Percentiles rank a stretch among this genome's conserved stretches.
These are phyloP conservation scores for Ophiognomonia clavigignenti-juglandacearum DNA, from an alignment of 2,329 filamentous ascomycete genomes.

Conservation along the genomic window DNA sequence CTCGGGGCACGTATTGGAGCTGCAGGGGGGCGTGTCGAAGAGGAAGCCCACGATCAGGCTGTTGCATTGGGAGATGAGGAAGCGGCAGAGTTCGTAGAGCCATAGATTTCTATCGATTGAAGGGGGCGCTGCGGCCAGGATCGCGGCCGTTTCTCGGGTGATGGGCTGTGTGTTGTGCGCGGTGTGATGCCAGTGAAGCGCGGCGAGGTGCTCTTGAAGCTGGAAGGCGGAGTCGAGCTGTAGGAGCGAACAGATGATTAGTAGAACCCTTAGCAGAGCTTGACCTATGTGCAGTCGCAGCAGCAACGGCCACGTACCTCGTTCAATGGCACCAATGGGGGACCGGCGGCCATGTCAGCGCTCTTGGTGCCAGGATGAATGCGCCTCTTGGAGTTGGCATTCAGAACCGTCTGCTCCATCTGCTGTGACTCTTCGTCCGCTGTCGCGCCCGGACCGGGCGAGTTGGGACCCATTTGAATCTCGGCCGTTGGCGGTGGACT, in stretches of 20 bases:
- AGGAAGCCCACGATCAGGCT: slow-evolving; percentile 88
- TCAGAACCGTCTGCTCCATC: slow-evolving; percentile 59
- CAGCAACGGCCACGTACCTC: slow-evolving; percentile 55
- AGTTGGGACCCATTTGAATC: slow-evolving; percentile 68
- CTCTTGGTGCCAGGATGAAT: slow-evolving; percentile 91
- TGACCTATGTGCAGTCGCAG: background rate
- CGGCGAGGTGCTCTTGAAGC: slow-evolving; percentile 93
- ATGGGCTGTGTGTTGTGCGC: slow-evolving; percentile 64
- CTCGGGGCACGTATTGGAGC: slow-evolving; percentile 83
- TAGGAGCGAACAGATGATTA: background rate
- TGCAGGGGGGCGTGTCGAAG: slow-evolving; percentile 85
- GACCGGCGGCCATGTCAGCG: slow-evolving; percentile 88
- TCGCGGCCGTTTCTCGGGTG: slow-evolving; percentile 66
- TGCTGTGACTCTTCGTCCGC: slow-evolving; percentile 53
- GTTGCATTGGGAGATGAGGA: slow-evolving; percentile 93
- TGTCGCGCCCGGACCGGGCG: slow-evolving; percentile 23
- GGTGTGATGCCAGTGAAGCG: slow-evolving; percentile 80
- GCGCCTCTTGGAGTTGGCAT: slow-evolving; percentile 72
- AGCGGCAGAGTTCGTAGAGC: slow-evolving; percentile 97
- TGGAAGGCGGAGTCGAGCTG: slow-evolving; percentile 97
- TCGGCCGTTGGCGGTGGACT: slow-evolving; percentile 93
- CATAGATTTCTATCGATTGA: slow-evolving; percentile 84
- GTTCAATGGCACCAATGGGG: slow-evolving; percentile 77
- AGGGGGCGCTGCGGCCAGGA: slow-evolving; percentile 74
- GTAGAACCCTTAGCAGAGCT: background rate